These are phyloP conservation scores for Candida maesae DNA, from an alignment of 805 yeast genomes.

Conservation along the genomic window DNA sequence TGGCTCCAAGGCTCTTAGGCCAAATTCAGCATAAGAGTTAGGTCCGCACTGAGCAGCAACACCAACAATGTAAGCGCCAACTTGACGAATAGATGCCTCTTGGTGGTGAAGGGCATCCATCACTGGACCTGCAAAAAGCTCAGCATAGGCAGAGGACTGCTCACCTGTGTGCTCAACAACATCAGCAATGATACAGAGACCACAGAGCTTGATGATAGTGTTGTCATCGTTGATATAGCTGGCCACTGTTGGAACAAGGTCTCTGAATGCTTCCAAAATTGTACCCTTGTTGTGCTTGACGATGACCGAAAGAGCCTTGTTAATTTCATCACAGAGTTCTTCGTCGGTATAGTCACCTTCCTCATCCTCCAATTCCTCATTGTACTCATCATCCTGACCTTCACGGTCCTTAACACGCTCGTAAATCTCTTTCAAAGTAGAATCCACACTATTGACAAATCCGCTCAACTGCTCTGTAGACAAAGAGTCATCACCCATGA, in stretches of 20 bases:
- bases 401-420: slow-evolving; percentile 72
- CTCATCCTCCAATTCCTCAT: slow-evolving; percentile 84
- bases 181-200: slow-evolving; percentile 76
- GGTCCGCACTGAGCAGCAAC: slow-evolving; percentile 84
- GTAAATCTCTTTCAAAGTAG: slow-evolving; percentile 62
- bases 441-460: slow-evolving; percentile 56
- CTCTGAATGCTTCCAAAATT: slow-evolving; percentile 64
- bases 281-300: slow-evolving; percentile 57
- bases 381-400: slow-evolving; percentile 76
- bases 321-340: slow-evolving; percentile 82
- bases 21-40: slow-evolving; percentile 52
- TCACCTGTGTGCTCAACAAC: slow-evolving; percentile 77
- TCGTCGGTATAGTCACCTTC: slow-evolving; percentile 84
- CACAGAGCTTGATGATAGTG: slow-evolving; percentile 68
- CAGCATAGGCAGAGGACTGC: slow-evolving; percentile 58
- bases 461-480: slow-evolving; percentile 49
- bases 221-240: slow-evolving; percentile 62
- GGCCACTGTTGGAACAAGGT: slow-evolving; percentile 58
- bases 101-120: slow-evolving; percentile 65
- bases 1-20: slow-evolving; percentile 68
- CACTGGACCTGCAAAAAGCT: slow-evolving; percentile 57
- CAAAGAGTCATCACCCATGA: slow-evolving; percentile 63
- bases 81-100: slow-evolving; percentile 76
- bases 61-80: slow-evolving; percentile 82
- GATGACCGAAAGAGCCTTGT: slow-evolving; percentile 65